These are phyloP conservation scores for Ramaria rubella DNA, from an alignment of 768 basidiomycete species.

Conservation along the genomic window DNA sequence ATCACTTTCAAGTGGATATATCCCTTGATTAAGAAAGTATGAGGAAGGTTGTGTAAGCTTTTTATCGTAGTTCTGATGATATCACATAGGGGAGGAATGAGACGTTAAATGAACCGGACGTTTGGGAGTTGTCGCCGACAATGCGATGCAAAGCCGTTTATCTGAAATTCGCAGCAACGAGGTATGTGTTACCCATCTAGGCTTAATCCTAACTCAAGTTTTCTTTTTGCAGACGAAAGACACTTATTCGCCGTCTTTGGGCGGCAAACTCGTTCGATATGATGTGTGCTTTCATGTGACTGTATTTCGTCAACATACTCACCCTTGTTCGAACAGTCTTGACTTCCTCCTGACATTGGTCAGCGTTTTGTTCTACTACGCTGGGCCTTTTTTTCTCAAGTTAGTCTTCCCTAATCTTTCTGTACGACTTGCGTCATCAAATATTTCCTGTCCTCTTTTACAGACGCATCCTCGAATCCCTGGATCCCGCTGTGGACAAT, in stretches of 20 bases:
- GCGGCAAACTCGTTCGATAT: conserved; percentile 43
- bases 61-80: not conserved
- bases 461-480: conserved; percentile 49
- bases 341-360: conserved; percentile 64
- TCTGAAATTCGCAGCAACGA: conserved; percentile 35
- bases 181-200: conserved; percentile 18
- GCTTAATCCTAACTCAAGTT: not conserved
- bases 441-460: no score
- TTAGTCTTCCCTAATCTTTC: conserved; percentile 28
- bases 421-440: no score
- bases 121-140: conserved; percentile 66
- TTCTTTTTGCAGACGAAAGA: conserved; percentile 16
- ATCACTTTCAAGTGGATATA: conserved; percentile 65
- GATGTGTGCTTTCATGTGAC: conserved; percentile 21
- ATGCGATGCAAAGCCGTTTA: conserved; percentile 63
- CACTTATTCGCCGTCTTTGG: conserved; percentile 40
- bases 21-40: conserved; percentile 49
- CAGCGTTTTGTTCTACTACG: conserved; percentile 71
- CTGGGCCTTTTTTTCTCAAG: conserved; percentile 82
- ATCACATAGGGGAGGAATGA: conserved; percentile 36
- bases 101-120: conserved; percentile 63
- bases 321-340: no score
- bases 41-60: conserved; percentile 11
- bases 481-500: conserved; percentile 34
- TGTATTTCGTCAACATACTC: not conserved